Base-by-base conservation (phyloP, 2,329 filamentous ascomycete genomes). In the Diaporthe vexans region DNA sequence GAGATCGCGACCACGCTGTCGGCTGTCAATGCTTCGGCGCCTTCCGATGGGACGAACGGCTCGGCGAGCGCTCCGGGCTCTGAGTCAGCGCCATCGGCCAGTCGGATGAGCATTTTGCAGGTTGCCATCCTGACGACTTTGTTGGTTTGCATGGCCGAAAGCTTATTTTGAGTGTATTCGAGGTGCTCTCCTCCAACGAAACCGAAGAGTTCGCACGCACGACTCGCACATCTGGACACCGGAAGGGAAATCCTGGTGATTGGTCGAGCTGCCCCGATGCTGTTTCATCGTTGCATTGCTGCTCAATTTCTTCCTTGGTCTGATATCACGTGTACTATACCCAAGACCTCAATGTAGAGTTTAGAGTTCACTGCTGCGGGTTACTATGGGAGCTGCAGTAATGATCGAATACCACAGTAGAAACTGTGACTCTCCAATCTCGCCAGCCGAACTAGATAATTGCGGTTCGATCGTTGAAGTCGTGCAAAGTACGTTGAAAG, bases 11-110 rank as follows among this genome's bases (percentile, higher is more conserved):
- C 58, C 21, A 65, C 71, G 24, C 37, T 72, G 43, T 67, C 58
- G 26, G 71, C 71, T 43, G 57, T 65, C 52, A 72, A 72, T 24
- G 21, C 57, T 56, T 72, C 71, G 58, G 35, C 58, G 40, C 63
- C 58, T 24, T 35, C 71, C 33, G 54, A 52, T 52, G 40, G 43
- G 56, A 61, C 56, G 40, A 46, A 35, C 24, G 40, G 71, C 40
- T n/a, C 43, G 35, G 29, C 71, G 21, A 48, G 33, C 15, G 21
- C 46, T 7, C 21, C 71, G 48, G 48, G 63, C n/a, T 40, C 63
- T 9, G 46, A 54, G 33, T 68, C 48, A 54, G 63, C 24, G 48
- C 46, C 63, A 26, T 26, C n/a, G n/a, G 37, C 11, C 48, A 24
- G 13, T 40, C 63, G 48, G 63, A 40, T 54, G n/a, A 29, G 63